A percentile compares a stretch with the other conserved stretches of the same genome.
phyloP scores from a whole-genome alignment of 2,329 filamentous ascomycete species.

The Clonostachys rhizophaga region DNA sequence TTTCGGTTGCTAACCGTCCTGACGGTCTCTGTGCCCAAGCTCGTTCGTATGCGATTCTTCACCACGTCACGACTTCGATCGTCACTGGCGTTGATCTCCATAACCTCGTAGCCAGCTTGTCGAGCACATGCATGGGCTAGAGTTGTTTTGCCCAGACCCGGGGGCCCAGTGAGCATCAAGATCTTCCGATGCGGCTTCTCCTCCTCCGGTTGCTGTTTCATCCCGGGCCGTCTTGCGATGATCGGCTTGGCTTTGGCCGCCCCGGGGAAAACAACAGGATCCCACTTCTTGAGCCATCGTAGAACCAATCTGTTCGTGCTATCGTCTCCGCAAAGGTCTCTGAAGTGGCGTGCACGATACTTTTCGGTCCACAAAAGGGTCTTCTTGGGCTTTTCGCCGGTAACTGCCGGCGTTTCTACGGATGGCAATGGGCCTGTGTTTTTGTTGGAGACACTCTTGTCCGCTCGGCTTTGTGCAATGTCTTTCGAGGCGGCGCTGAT shows the following conservation, averaged over 20 bases:
- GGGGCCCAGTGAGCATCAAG: conserved; percentile 83
- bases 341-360: conserved; percentile 86
- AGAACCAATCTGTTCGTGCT: conserved; percentile 86
- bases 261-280: conserved; percentile 84
- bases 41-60: conserved; percentile 84
- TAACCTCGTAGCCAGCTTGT: conserved; percentile 92
- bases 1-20: conserved; percentile 64
- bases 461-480: conserved; percentile 30
- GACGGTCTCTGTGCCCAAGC: conserved; percentile 90
- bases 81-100: conserved; percentile 97
- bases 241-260: conserved; percentile 54
- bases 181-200: conserved; percentile 84
- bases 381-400: conserved; percentile 34
- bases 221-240: conserved; percentile 32
- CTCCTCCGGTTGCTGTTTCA: conserved; percentile 43
- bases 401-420: conserved; percentile 22
- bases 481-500: conserved; percentile 68
- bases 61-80: conserved; percentile 88
- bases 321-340: conserved; percentile 92
- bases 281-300: conserved; percentile 93
- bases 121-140: conserved; percentile 91
- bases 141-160: conserved; percentile 93
- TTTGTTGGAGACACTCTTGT: conserved; percentile 10
- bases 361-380: conserved; percentile 92
- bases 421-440: conserved; percentile 29